These are phyloP conservation scores for Xerocomellus chrysenteron DNA, from an alignment of 768 basidiomycete species.

Conservation along the genomic window DNA sequence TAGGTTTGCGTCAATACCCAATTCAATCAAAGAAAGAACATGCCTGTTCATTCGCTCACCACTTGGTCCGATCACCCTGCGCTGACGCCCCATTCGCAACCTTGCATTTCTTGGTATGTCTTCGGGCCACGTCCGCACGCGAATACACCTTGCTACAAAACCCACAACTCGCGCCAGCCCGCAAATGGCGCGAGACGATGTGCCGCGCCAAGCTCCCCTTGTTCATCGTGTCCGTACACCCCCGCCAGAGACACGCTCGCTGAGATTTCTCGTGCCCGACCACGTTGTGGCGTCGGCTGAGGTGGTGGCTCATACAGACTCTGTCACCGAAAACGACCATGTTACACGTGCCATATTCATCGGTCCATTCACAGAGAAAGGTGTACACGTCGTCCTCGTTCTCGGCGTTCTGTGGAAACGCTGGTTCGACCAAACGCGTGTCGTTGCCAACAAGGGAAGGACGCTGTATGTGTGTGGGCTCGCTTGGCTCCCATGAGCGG, in stretches of 20 bases:
- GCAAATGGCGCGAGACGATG: slow-evolving; percentile 22
- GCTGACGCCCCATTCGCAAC: slow-evolving; percentile 12
- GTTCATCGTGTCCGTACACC: slow-evolving; percentile 25
- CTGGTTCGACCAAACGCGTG: not conserved
- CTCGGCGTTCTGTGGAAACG: not conserved
- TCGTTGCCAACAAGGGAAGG: not conserved
- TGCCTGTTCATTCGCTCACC: not conserved
- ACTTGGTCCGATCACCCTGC: not conserved
- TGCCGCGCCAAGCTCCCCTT: slow-evolving; percentile 28
- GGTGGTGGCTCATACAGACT: slow-evolving; percentile 26
- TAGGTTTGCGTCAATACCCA: not conserved
- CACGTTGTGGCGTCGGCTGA: slow-evolving; percentile 18
- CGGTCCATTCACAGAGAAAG: slow-evolving; percentile 23
- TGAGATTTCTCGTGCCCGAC: slow-evolving; percentile 18
- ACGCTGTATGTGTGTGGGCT: not conserved
- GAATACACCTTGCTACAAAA: slow-evolving; percentile 28
- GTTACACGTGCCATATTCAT: slow-evolving; percentile 19
- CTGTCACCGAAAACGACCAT: slow-evolving; percentile 17
- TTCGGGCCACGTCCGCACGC: slow-evolving; percentile 24
- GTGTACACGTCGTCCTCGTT: slow-evolving; percentile 10
- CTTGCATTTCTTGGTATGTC: slow-evolving; percentile 29
- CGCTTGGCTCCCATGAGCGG: not conserved
- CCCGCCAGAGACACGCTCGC: slow-evolving; percentile 22
- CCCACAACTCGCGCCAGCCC: slow-evolving; percentile 18
- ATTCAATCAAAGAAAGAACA: not conserved